phyloP scores from a whole-genome alignment of 345 rosid genomes.

The Moringa oleifera region DNA sequence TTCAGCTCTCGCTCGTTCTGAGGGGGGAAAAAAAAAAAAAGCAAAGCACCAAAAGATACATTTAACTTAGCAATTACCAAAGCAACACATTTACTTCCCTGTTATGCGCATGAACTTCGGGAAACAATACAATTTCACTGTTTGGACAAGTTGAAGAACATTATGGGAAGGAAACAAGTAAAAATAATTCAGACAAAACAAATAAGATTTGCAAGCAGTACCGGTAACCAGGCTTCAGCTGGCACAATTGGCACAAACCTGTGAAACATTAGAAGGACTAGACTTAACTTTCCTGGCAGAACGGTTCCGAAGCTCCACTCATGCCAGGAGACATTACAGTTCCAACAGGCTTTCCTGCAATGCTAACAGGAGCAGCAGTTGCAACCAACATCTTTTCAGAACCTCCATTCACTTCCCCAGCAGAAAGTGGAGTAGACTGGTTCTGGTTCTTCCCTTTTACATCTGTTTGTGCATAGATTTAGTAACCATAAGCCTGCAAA shows the following conservation, averaged over 20 bases:
- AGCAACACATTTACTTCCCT: neutral
- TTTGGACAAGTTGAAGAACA: neutral
- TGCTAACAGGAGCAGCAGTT: constrained; percentile 30
- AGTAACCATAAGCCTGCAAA: neutral
- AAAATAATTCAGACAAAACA: neutral
- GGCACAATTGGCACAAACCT: constrained; percentile 54
- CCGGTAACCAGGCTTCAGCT: constrained; percentile 77
- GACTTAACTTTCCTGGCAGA: constrained; percentile 36
- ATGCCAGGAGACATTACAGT: constrained; percentile 30
- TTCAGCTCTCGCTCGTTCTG: constrained; percentile 84
- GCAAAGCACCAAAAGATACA: neutral
- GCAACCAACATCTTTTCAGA: constrained; percentile 23
- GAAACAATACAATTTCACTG: neutral
- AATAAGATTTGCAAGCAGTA: constrained; percentile 20
- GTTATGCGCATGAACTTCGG: constrained; percentile 2
- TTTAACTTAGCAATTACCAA: constrained; percentile 2
- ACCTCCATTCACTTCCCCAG: constrained; percentile 20
- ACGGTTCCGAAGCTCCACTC: constrained; percentile 41
- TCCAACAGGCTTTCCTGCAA: constrained; percentile 28
- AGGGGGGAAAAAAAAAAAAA: neutral
- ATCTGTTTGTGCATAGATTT: constrained; percentile 18
- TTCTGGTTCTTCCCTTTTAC: constrained; percentile 42
- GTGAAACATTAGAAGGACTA: constrained; percentile 33
- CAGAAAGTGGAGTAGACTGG: constrained; percentile 25
- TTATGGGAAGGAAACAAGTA: neutral